Evolutionary conservation across 2,329 filamentous ascomycete genomes (phyloP).

Genomic region (Colletotrichum spinosum): DNA sequence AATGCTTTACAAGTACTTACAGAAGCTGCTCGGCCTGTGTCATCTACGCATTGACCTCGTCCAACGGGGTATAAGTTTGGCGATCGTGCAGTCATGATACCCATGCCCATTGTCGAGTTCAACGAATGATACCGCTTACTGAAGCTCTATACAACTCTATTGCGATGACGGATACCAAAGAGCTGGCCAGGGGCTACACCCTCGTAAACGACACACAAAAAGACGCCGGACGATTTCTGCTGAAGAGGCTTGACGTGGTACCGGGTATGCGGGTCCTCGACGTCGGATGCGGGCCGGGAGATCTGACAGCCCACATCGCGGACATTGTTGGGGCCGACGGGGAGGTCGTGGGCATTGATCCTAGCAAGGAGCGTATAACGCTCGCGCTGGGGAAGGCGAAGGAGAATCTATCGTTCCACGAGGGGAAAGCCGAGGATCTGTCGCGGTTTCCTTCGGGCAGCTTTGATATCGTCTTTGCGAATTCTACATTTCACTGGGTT

Average conservation of each 20-base stretch:
- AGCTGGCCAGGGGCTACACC: conserved; percentile 21
- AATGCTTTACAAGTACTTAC: too few relatives aligned
- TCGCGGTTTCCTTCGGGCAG: conserved; percentile 45
- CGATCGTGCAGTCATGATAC: too few relatives aligned
- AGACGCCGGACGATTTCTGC: conserved; percentile 17
- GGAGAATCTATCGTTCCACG: conserved; percentile 2
- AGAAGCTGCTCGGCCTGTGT: too few relatives aligned
- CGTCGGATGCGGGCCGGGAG: conserved; percentile 25
- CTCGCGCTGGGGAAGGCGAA: background rate
- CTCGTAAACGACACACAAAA: conserved; percentile 15
- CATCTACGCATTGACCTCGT: too few relatives aligned
- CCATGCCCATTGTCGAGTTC: too few relatives aligned
- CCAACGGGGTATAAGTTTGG: too few relatives aligned
- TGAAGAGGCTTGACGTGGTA: conserved; percentile 1
- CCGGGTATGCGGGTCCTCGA: conserved; percentile 26
- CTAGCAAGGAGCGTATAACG: conserved; percentile 19
- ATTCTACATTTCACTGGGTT: conserved; percentile 30
- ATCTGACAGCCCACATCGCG: conserved; percentile 25
- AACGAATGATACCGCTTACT: too few relatives aligned
- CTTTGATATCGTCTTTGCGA: conserved; percentile 48
- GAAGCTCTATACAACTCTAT: too few relatives aligned
- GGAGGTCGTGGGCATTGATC: conserved; percentile 13
- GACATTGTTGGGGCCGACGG: conserved; percentile 11
- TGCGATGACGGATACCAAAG: conserved; percentile 11
- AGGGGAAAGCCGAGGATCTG: conserved; percentile 51